phyloP scores from a whole-genome alignment of 306 rosid species.

The Elaeagnus macrophylla region DNA sequence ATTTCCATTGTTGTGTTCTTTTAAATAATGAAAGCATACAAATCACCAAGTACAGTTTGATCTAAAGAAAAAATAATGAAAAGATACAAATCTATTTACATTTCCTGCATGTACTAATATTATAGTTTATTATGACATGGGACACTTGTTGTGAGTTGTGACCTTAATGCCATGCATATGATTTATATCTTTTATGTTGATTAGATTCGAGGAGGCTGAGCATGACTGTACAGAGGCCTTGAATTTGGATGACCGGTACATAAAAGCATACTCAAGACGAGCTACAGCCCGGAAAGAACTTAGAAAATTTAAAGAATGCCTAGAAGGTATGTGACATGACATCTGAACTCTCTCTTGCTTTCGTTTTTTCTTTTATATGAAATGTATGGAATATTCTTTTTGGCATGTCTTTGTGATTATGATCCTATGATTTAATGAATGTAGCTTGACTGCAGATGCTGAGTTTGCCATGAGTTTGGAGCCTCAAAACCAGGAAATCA shows the following conservation, averaged over 20 bases:
- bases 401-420: constrained; percentile 18
- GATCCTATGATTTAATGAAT: constrained; percentile 31
- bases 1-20: too few species aligned
- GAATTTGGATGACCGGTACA: constrained; percentile 85
- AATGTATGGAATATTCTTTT: background rate
- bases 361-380: background rate
- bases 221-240: constrained; percentile 95
- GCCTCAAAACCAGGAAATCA: constrained; percentile 86
- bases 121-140: background rate
- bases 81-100: too few species aligned
- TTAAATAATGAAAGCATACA: too few species aligned
- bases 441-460: constrained; percentile 60
- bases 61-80: too few species aligned
- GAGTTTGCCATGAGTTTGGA: constrained; percentile 88
- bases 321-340: constrained; percentile 59
- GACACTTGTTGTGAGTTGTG: background rate
- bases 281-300: constrained; percentile 87
- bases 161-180: constrained; percentile 2
- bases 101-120: too few species aligned
- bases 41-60: too few species aligned
- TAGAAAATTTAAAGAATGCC: constrained; percentile 64
- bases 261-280: constrained; percentile 90
- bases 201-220: constrained; percentile 79
- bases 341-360: constrained; percentile 12
- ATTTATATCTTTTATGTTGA: constrained; percentile 6